A percentile compares a stretch with the other conserved stretches of the same genome.
Evolutionary conservation across 2,329 filamentous ascomycete genomes (phyloP).

Genomic region (Pseudocercospora crystallina): DNA sequence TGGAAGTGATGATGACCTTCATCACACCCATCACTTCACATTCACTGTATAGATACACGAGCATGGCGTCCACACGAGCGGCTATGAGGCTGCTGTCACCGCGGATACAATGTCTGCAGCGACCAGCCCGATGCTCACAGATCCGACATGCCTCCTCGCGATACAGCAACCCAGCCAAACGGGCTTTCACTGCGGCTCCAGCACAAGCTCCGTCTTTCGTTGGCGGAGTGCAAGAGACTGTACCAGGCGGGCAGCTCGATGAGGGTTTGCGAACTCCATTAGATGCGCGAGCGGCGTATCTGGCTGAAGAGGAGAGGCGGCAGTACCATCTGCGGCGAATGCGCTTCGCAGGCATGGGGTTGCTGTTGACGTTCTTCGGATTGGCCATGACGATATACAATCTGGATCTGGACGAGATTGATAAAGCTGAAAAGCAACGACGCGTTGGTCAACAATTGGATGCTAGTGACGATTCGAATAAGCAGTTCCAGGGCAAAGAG

Average conservation of each 20-base stretch:
- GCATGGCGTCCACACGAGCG: constrained; percentile 28
- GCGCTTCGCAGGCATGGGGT: constrained; percentile 38
- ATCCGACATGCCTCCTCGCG: constrained; percentile 32
- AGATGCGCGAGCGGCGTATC: constrained; percentile 26
- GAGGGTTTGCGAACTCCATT: constrained; percentile 21
- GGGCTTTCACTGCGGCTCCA: constrained; percentile 26
- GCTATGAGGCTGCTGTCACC: constrained; percentile 33
- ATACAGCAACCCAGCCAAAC: constrained; percentile 36
- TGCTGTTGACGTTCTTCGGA: constrained; percentile 34
- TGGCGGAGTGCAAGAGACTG: constrained; percentile 9
- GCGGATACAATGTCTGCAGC: constrained; percentile 27
- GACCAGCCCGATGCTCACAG: constrained; percentile 21
- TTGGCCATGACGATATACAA: constrained; percentile 33
- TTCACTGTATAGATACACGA: neutral
- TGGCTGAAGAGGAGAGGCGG: constrained; percentile 31
- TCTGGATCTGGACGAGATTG: constrained; percentile 36
- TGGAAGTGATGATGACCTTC: no score
- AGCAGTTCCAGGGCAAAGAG: constrained; percentile 54
- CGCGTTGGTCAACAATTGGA: constrained; percentile 32
- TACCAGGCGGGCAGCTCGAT: constrained; percentile 7
- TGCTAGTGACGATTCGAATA: constrained; percentile 33
- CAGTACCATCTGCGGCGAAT: constrained; percentile 34
- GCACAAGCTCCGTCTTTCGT: constrained; percentile 26
- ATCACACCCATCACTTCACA: no score
- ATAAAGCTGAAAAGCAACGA: constrained; percentile 26